These are phyloP conservation scores for Jamesozyma piceae DNA, from an alignment of 805 yeast genomes.

Conservation along the genomic window DNA sequence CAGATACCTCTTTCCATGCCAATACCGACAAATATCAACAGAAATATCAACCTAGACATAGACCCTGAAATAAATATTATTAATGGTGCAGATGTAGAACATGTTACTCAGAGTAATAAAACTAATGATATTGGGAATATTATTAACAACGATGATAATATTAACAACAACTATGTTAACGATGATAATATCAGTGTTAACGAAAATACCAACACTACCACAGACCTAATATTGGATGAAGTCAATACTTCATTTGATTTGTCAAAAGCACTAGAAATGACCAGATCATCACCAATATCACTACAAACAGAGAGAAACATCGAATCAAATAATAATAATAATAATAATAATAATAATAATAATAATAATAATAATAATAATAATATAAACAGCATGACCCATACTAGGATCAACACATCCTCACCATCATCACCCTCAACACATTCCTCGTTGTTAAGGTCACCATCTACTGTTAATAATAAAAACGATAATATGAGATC, in stretches of 20 bases:
- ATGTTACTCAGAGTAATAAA: background rate
- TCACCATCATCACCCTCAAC: background rate
- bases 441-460: background rate
- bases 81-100: too few species aligned
- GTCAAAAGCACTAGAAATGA: conserved; percentile 6
- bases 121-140: background rate
- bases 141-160: background rate
- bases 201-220: background rate
- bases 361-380: background rate
- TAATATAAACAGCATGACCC: background rate
- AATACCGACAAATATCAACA: background rate
- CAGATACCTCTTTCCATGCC: background rate
- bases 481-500: background rate
- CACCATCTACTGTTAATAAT: background rate
- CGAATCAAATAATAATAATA: background rate
- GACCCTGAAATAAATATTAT: background rate
- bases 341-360: background rate
- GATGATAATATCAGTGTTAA: background rate
- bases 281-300: background rate
- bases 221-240: background rate
- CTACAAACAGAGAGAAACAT: background rate
- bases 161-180: background rate
- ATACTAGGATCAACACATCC: background rate
- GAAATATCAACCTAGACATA: background rate
- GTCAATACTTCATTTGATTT: conserved; percentile 5